Percentiles rank a stretch among this genome's conserved stretches.
phyloP scores from a whole-genome alignment of 441 rosid species.

The Dalechampia spathulata region DNA sequence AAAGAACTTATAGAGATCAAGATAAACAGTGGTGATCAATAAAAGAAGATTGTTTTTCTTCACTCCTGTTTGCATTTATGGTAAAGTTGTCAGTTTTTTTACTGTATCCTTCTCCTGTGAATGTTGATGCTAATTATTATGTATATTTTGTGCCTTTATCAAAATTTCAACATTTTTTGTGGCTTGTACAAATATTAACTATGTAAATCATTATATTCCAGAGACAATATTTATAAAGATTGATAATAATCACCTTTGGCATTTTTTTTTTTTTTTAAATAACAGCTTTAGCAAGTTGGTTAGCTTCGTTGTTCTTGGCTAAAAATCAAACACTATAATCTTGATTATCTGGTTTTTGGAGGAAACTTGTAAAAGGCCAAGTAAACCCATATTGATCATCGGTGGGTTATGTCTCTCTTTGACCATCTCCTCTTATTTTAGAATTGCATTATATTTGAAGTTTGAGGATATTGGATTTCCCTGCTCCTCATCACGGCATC shows the following conservation, averaged over 20 bases:
- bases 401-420: no score
- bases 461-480: conserved; percentile 18
- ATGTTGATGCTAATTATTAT: conserved; percentile 14
- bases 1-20: conserved; percentile 80
- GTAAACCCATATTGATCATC: no score
- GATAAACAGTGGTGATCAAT: conserved; percentile 38
- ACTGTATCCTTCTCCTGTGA: conserved; percentile 6
- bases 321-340: not conserved
- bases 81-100: conserved; percentile 19
- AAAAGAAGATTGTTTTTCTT: conserved; percentile 20
- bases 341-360: not conserved
- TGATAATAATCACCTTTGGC: not conserved
- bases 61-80: conserved; percentile 17
- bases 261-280: no score
- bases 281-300: no score
- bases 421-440: conserved; percentile 4
- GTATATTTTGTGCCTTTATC: conserved; percentile 20
- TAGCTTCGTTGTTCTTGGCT: no score
- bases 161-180: conserved; percentile 4
- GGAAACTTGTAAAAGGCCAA: not conserved
- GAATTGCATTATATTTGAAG: conserved; percentile 10
- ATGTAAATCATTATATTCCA: conserved; percentile 8
- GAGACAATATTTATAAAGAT: conserved; percentile 1
- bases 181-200: conserved; percentile 10
- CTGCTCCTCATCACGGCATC: conserved; percentile 5